Base-by-base conservation (phyloP, 2,329 filamentous ascomycete species). In the Aureobasidium subglaciale region DNA sequence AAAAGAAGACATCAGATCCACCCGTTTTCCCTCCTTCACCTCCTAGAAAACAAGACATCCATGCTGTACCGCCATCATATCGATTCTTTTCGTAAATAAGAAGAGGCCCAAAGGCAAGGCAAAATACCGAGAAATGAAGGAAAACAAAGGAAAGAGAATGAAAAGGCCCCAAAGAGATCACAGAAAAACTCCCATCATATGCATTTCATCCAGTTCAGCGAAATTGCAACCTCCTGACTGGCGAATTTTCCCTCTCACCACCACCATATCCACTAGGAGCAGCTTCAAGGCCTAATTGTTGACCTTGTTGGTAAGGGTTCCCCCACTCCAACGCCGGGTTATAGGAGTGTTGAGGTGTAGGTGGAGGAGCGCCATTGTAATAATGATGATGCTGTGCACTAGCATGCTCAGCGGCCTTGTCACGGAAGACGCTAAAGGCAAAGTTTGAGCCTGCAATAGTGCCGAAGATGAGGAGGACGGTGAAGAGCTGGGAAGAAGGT, bases 361-460 rank as follows among this genome's bases (percentile, higher is more conserved):
- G 67, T 2, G 67, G 66, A 5, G 67, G 42, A 45, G 59, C 22
- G 58, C 61, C 24, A 48, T 46, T 60, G 59, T 54, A 62, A 25
- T 63, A 62, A 27, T 62, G 56, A 25, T 62, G 64, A 29, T 55
- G 56, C 10, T 55, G 54, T 7, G 45, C 45, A 25, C 32, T 50
- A 16, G 53, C 43, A 16, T 63, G 63, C 6, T 60, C 56, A 15
- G 56, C 59, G 1, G 65, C 64, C 60, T 75, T 74, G 56, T 73
- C 69, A 57, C 77, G 71, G 62, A 82, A 76, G 50, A 79, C 74
- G 57, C 76, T 75, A 65, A 84, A 83, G 2, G 80, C 80, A 67
- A 80, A 75, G 65, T 85, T 85, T 56, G 78, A 79, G 58, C 81
- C 71, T 40, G 78, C 75, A 50, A 83, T 76, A 62, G 77, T 76